Evolutionary conservation across 139 green algal species (phyloP).

Genomic region (Pleodorina starrii): DNA sequence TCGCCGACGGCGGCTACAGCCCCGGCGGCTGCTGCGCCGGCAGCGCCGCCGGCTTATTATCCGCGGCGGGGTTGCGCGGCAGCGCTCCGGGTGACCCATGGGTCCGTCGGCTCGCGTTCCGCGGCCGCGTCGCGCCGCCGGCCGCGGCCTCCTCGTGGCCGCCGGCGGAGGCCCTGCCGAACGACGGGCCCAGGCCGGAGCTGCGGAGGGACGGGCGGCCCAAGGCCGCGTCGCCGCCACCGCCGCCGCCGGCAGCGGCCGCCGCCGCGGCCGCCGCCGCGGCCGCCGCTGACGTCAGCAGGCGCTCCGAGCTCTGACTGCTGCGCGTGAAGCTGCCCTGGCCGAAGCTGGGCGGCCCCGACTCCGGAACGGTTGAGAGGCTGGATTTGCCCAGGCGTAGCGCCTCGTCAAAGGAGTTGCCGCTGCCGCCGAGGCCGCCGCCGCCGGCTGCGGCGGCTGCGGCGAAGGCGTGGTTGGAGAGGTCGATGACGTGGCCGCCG

Average conservation of each 20-base stretch:
- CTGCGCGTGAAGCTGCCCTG: not conserved
- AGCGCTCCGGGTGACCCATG: not conserved
- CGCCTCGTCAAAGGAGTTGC: slow-evolving; percentile 19
- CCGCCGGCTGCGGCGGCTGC: not conserved
- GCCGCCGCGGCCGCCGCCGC: not conserved
- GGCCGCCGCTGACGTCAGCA: not conserved
- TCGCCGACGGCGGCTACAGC: not conserved
- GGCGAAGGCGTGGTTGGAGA: not conserved
- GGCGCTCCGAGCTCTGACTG: not conserved
- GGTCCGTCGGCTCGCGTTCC: not conserved
- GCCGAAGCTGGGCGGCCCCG: not conserved
- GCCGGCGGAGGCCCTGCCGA: not conserved
- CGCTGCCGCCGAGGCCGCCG: not conserved
- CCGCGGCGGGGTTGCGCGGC: not conserved
- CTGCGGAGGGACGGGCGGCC: not conserved
- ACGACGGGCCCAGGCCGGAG: not conserved
- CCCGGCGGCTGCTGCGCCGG: not conserved
- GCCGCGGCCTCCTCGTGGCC: too few relatives aligned
- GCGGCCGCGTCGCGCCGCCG: not conserved
- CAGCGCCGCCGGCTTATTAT: too few relatives aligned
- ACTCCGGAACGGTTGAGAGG: slow-evolving; percentile 30
- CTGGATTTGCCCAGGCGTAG: not conserved
- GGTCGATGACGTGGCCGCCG: not conserved
- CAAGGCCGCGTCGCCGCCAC: not conserved
- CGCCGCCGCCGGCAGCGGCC: not conserved